Percentiles rank a stretch among this genome's conserved stretches.
Conservation (phyloP, 768 basidiomycete genomes). For the Glaciozyma antarctica region DNA sequence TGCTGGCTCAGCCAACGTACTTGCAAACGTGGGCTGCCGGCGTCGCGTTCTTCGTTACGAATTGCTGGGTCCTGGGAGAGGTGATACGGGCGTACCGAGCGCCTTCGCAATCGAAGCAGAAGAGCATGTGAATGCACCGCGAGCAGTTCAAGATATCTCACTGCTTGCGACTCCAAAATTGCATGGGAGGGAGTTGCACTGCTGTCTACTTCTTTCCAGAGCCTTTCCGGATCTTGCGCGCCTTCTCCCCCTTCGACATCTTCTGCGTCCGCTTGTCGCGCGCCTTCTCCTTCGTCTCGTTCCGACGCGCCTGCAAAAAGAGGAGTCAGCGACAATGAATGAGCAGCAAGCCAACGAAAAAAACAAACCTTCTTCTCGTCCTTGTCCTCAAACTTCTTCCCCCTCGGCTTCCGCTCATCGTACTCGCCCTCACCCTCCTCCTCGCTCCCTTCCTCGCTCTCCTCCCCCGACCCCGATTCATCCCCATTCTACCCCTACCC, state of each 20-base stretch:
- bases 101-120: background rate
- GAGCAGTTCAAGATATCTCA: no score
- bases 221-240: conserved; percentile 18
- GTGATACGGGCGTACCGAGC: background rate
- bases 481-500: conserved; percentile 28
- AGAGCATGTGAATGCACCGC: background rate
- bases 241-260: conserved; percentile 30
- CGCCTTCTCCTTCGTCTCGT: conserved; percentile 23
- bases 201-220: conserved; percentile 8
- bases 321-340: background rate
- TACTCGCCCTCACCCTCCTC: conserved; percentile 41
- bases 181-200: no score
- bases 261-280: conserved; percentile 26
- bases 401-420: conserved; percentile 56
- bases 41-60: conserved; percentile 60
- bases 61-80: conserved; percentile 57
- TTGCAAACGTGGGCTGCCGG: conserved; percentile 68
- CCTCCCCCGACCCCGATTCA: conserved; percentile 38
- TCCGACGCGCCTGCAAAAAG: conserved; percentile 13
- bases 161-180: no score
- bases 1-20: conserved; percentile 66
- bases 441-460: conserved; percentile 29
- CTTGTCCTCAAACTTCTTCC: conserved; percentile 49
- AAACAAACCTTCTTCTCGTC: conserved; percentile 29
- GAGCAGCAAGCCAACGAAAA: background rate